Percentiles rank a stretch among this genome's conserved stretches.
phyloP scores from a whole-genome alignment of 163 green algal genomes.

The Scenedesmus sp. region DNA sequence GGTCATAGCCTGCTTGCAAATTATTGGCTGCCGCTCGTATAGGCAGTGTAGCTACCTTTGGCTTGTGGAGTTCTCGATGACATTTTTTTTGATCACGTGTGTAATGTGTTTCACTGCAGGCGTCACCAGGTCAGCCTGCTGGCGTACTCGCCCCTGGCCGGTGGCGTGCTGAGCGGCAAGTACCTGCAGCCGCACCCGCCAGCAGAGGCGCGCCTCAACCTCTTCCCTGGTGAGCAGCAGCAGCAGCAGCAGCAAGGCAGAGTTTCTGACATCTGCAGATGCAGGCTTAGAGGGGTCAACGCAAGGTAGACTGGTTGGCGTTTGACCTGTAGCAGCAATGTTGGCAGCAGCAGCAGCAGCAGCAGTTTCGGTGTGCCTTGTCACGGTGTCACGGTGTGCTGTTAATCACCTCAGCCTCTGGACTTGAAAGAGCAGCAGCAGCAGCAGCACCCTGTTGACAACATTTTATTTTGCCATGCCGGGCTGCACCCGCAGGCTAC shows the following conservation, averaged over 20 bases:
- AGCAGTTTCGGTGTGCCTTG: too few species aligned
- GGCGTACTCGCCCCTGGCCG: conserved; percentile 51
- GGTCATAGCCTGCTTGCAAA: too few species aligned
- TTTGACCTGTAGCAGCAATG: too few species aligned
- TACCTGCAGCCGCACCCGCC: conserved; percentile 63
- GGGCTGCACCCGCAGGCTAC: conserved; percentile 54
- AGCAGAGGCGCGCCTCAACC: conserved; percentile 66
- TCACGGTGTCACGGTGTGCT: too few species aligned
- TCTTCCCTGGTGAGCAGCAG: conserved; percentile 57
- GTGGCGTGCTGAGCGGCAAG: conserved; percentile 71
- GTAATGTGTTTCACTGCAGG: not conserved
- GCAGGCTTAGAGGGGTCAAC: too few species aligned
- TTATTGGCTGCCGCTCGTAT: too few species aligned
- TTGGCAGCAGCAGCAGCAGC: too few species aligned
- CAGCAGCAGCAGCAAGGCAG: not conserved
- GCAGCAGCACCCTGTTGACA: too few species aligned
- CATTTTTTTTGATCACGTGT: not conserved
- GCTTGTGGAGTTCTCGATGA: not conserved
- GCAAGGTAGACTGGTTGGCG: too few species aligned
- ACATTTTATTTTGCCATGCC: not conserved
- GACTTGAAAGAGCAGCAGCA: too few species aligned
- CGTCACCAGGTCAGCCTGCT: conserved; percentile 81
- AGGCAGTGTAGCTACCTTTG: not conserved
- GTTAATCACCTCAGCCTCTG: too few species aligned
- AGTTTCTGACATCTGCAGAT: too few species aligned